Evolutionary conservation across 148 eudicot genomes (phyloP), one percentile per base, ranked within the genome.

Genomic region (Persicaria maculosa): DNA sequence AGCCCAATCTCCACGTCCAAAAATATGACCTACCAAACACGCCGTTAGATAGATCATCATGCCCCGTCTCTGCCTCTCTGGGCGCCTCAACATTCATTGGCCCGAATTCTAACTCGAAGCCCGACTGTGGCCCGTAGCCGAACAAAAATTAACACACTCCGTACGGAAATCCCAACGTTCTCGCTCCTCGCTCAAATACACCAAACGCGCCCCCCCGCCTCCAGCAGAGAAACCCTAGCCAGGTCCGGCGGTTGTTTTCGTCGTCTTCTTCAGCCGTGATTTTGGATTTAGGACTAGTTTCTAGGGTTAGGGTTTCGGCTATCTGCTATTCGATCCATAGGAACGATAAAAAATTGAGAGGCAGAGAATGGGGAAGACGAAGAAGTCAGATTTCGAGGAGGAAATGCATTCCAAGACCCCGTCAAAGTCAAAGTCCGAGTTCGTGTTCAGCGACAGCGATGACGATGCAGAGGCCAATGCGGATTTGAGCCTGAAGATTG

Each of bases 381-480:
- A 76, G 47, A 77, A 79, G 44, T 45, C 71, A 1, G 81, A 81
- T 4, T 71, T 3, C 25, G 80, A 77, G 2, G 81, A 81, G 0
- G 76, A 72, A 47, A 81, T 36, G 71, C 15, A 69, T 54, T 43
- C 8, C 3, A 8, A 43, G 50, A 19, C 36, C 3, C 55, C 44
- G 7, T 65, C 74, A 7, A 68, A 48, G 4, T 57, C 68, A 4
- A 67, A 55, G 9, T 57, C 58, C 0, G 36, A 54, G 4, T 52
- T 73, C 15, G 62, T 47, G 31, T 65, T 57, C 62, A 70, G 74
- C 15, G 84, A 82, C 10, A 82, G 83, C 71, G 93, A 90, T 7
- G 93, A 88, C 7, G 95, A 89, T 17, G 92, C 79, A 8, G 97
- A 84, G 55, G 98, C 92, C 7, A 89, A 95, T 68, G 99, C 92